Percentiles rank a stretch among this genome's conserved stretches.
These are phyloP conservation scores for Xylaria sp. DNA, from an alignment of 2,329 filamentous ascomycete species.

Conservation along the genomic window DNA sequence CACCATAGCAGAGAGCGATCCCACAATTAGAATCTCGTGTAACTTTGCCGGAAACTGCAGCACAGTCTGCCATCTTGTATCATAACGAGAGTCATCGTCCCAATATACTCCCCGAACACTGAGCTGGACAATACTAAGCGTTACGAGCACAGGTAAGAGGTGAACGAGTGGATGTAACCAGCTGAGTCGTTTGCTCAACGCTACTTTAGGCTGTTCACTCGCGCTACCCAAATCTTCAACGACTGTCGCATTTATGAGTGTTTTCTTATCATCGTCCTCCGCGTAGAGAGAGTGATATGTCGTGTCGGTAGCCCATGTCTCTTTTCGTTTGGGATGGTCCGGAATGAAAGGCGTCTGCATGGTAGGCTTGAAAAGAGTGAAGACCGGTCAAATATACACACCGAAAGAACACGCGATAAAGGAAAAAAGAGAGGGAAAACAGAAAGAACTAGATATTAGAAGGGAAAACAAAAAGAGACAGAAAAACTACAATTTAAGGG, in stretches of 20 bases:
- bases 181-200: constrained; percentile 17
- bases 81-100: constrained; percentile 19
- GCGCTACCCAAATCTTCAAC: background rate
- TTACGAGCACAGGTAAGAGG: constrained; percentile 21
- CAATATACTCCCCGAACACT: constrained; percentile 22
- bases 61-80: constrained; percentile 19
- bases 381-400: background rate
- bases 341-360: constrained; percentile 3
- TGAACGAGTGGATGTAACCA: constrained; percentile 26
- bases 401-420: background rate
- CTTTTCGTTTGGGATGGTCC: background rate
- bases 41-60: constrained; percentile 34
- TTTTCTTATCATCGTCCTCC: constrained; percentile 8
- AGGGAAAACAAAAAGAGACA: too few relatives aligned
- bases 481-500: background rate
- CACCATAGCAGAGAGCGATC: constrained; percentile 33
- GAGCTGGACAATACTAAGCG: constrained; percentile 19
- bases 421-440: background rate
- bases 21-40: constrained; percentile 31
- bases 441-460: background rate
- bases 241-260: background rate
- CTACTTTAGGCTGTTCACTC: constrained; percentile 23
- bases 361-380: background rate
- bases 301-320: constrained; percentile 8
- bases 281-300: constrained; percentile 12